Conservation (phyloP, 2,329 filamentous ascomycete species). For the Hymenoscyphus repandus region DNA sequence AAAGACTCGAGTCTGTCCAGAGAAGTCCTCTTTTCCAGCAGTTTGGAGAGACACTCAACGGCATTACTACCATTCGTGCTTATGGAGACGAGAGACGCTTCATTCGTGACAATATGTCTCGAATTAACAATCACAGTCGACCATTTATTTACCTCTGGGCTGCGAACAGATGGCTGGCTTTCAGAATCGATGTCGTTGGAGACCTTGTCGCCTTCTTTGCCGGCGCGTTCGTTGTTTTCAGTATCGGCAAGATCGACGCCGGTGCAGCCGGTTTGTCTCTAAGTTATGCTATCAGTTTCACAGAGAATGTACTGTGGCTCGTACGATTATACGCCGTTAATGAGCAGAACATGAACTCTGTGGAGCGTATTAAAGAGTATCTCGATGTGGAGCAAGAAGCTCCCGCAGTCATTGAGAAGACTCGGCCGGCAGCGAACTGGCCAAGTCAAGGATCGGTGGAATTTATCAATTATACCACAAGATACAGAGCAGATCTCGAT, state of each 20-base stretch:
- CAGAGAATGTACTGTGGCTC: constrained; percentile 94
- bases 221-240: constrained; percentile 82
- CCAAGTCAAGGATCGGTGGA: constrained; percentile 80
- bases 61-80: constrained; percentile 93
- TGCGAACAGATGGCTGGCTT: constrained; percentile 91
- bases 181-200: constrained; percentile 85
- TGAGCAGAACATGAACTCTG: constrained; percentile 99
- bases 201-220: constrained; percentile 92
- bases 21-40: constrained; percentile 95
- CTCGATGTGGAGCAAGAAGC: constrained; percentile 95
- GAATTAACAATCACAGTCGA: constrained; percentile 85
- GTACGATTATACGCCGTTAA: constrained; percentile 91
- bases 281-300: constrained; percentile 94
- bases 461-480: constrained; percentile 82
- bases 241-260: constrained; percentile 76
- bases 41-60: constrained; percentile 90
- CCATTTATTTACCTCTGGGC: constrained; percentile 97
- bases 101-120: constrained; percentile 80
- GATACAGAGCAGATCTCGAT: constrained; percentile 83
- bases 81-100: constrained; percentile 94
- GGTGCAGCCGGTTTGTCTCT: constrained; percentile 90
- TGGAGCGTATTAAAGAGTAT: constrained; percentile 96
- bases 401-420: constrained; percentile 68
- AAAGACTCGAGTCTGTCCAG: constrained; percentile 89
- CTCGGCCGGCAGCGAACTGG: constrained; percentile 75